A percentile compares a stretch with the other conserved stretches of the same genome.
phyloP scores from a whole-genome alignment of 495 filamentous ascomycete species.

The Penicillium samsonianum region DNA sequence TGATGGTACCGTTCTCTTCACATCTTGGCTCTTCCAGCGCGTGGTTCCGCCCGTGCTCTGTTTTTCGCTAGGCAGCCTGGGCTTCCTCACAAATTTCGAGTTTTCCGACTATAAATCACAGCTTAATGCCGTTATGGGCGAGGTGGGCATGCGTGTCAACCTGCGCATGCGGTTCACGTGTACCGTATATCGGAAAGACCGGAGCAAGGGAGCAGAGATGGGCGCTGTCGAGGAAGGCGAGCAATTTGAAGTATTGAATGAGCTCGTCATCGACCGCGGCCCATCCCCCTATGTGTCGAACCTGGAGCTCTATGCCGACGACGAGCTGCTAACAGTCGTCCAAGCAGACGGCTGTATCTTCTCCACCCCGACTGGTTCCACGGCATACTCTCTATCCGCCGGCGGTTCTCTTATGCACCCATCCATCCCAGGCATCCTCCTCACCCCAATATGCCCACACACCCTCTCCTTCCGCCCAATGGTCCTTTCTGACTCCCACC shows the following conservation, averaged over 20 bases:
- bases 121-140: slow-evolving; percentile 83
- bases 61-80: slow-evolving; percentile 85
- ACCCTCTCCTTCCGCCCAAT: slow-evolving; percentile 96
- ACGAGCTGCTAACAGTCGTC: slow-evolving; percentile 88
- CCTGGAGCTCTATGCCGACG: slow-evolving; percentile 90
- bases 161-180: slow-evolving; percentile 97
- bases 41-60: slow-evolving; percentile 87
- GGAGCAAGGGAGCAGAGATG: slow-evolving; percentile 45
- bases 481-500: slow-evolving; percentile 95
- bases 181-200: slow-evolving; percentile 73
- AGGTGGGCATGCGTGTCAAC: slow-evolving; percentile 90
- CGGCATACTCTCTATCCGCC: slow-evolving; percentile 93
- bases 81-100: slow-evolving; percentile 92
- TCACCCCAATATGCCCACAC: slow-evolving; percentile 97
- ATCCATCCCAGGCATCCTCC: slow-evolving; percentile 93
- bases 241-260: slow-evolving; percentile 94
- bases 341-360: slow-evolving; percentile 98
- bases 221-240: slow-evolving; percentile 70
- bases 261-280: slow-evolving; percentile 95
- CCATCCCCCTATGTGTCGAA: slow-evolving; percentile 97
- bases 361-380: slow-evolving; percentile 91
- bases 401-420: slow-evolving; percentile 95
- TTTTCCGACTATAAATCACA: slow-evolving; percentile 79
- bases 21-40: slow-evolving; percentile 91
- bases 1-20: slow-evolving; percentile 89